Evolutionary conservation across 2,329 filamentous ascomycete species (phyloP).

Genomic region (Bipolaris victoriae): DNA sequence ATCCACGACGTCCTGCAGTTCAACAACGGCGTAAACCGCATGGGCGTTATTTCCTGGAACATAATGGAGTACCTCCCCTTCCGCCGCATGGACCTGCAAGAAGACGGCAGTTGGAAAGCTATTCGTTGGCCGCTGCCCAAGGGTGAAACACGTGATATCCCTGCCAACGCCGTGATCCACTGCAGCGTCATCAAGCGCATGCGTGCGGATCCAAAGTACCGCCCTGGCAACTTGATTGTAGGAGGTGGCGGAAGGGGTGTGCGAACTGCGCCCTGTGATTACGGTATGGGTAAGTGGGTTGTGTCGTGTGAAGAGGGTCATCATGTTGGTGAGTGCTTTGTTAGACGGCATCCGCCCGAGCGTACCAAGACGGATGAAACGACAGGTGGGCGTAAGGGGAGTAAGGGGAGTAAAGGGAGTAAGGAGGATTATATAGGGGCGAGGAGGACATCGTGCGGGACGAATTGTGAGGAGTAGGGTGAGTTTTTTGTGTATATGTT

Average conservation of each 20-base stretch:
- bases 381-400: background rate
- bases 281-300: slow-evolving; percentile 77
- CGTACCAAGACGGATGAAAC: slow-evolving; percentile 12
- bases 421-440: slow-evolving; percentile 1
- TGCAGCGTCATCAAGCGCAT: slow-evolving; percentile 76
- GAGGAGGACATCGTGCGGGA: slow-evolving; percentile 1
- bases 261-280: slow-evolving; percentile 63
- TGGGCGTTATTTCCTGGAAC: slow-evolving; percentile 71
- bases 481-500: too few relatives aligned
- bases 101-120: slow-evolving; percentile 76
- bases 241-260: slow-evolving; percentile 78
- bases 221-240: slow-evolving; percentile 79
- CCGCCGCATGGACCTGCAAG: slow-evolving; percentile 76
- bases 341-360: slow-evolving; percentile 46
- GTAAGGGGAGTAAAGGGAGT: background rate
- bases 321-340: slow-evolving; percentile 71
- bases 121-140: slow-evolving; percentile 81
- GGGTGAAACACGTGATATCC: slow-evolving; percentile 79
- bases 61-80: slow-evolving; percentile 84
- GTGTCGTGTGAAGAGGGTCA: slow-evolving; percentile 69
- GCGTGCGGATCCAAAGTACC: slow-evolving; percentile 66
- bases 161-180: slow-evolving; percentile 72
- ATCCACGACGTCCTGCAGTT: slow-evolving; percentile 77
- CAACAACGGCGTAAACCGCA: slow-evolving; percentile 61
- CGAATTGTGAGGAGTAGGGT: background rate